A percentile compares a stretch with the other conserved stretches of the same genome.
phyloP scores from a whole-genome alignment of 2,329 filamentous ascomycete species.

The Remersonia thermophila region DNA sequence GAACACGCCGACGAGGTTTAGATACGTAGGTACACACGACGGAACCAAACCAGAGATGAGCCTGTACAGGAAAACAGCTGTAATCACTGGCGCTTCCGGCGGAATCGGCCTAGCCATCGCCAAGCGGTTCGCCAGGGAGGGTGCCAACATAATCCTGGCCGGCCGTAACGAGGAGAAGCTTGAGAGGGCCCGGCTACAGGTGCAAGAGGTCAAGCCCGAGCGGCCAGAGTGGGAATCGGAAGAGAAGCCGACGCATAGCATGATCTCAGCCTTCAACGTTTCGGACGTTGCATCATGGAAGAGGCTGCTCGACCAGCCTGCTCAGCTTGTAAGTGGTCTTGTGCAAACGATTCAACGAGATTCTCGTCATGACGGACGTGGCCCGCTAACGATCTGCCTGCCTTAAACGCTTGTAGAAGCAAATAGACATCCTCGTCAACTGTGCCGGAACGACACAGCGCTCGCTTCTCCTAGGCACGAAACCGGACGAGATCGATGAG shows the following conservation, averaged over 20 bases:
- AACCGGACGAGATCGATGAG: conserved; percentile 36
- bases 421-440: conserved; percentile 56
- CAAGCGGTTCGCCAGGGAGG: conserved; percentile 48
- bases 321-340: too few relatives aligned
- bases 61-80: conserved; percentile 37
- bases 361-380: too few relatives aligned
- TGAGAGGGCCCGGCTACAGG: conserved; percentile 21
- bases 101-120: conserved; percentile 61
- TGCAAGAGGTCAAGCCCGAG: neutral
- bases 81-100: conserved; percentile 59
- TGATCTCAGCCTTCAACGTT: too few relatives aligned
- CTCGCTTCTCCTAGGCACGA: conserved; percentile 47
- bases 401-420: neutral
- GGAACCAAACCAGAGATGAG: too few relatives aligned
- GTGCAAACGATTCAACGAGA: too few relatives aligned
- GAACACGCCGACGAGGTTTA: too few relatives aligned
- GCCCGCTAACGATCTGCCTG: too few relatives aligned
- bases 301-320: too few relatives aligned
- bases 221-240: too few relatives aligned
- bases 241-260: too few relatives aligned
- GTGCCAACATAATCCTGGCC: conserved; percentile 31
- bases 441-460: conserved; percentile 63
- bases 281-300: too few relatives aligned
- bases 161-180: conserved; percentile 42
- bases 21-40: too few relatives aligned